Evolutionary conservation across 2,329 filamentous ascomycete species (phyloP).

Genomic region (Zymoseptoria crescenta): DNA sequence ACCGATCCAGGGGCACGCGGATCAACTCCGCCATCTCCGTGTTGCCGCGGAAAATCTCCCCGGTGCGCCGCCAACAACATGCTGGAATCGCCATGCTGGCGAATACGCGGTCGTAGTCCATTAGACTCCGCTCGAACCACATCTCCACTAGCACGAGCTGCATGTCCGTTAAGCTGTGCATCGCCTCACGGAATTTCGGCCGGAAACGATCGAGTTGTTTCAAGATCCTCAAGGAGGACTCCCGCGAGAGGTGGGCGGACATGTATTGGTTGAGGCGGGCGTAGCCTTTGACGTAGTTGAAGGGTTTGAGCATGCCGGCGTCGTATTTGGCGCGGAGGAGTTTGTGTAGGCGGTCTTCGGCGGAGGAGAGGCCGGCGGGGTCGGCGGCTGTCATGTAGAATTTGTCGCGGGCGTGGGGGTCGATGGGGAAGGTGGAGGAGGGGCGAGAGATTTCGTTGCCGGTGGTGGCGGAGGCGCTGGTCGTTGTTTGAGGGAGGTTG

Average conservation of each 20-base stretch:
- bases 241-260: conserved; percentile 73
- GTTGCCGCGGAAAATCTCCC: conserved; percentile 94
- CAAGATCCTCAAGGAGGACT: conserved; percentile 82
- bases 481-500: conserved; percentile 45
- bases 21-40: conserved; percentile 98
- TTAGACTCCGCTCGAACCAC: conserved; percentile 95
- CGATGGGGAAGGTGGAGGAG: conserved; percentile 53
- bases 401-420: conserved; percentile 63
- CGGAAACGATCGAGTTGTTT: conserved; percentile 87
- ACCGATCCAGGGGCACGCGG: conserved; percentile 78
- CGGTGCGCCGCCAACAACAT: conserved; percentile 92
- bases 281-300: conserved; percentile 98
- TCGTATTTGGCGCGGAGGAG: conserved; percentile 93
- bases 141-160: conserved; percentile 94
- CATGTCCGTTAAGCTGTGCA: conserved; percentile 84
- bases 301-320: conserved; percentile 85
- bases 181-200: conserved; percentile 91
- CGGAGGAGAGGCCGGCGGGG: conserved; percentile 75
- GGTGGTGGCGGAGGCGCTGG: conserved; percentile 50
- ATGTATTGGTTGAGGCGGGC: conserved; percentile 83
- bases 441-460: conserved; percentile 54
- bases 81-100: conserved; percentile 98
- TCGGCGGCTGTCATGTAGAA: conserved; percentile 97
- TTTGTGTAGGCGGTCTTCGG: conserved; percentile 91
- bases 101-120: conserved; percentile 98